Evolutionary conservation across 2,329 filamentous ascomycete species (phyloP), one percentile per base, ranked within the genome.

Genomic region (Talaromyces verruculosus): DNA sequence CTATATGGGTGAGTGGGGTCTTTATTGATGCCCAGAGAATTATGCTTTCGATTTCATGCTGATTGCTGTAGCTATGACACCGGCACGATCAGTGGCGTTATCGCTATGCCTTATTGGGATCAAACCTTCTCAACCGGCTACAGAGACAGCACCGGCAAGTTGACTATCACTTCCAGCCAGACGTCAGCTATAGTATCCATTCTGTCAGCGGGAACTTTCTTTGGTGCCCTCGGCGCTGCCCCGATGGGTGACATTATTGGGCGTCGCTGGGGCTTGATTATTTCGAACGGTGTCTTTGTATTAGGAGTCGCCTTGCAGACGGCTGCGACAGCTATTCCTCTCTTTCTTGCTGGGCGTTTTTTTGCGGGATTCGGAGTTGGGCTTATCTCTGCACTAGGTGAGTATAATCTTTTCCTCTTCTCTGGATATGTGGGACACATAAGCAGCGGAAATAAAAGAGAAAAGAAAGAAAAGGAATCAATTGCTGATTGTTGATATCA

Each of bases 121-220:
- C 1, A 33, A 5, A 41, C 22, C 5, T 65, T 65, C 37, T 65
- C 64, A 6, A 65, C 64, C 11, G 64, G 64, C 35, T 65, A 61
- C 17, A 51, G 35, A 25, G 58, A 74, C 1, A 19, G 8, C 19
- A 41, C 15, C 4, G 65, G 65, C 8, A 25, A 41, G 28, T 35
- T 63, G 2, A 80, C 80, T 61, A 81, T 89, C 43, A 84, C 81
- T 41, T 83, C 89, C n/a, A 79, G 82, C 28, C 83, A 94, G 75
- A 87, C 88, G 47, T 89, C 91, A 19, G 82, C 90, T 67, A 90
- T 93, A 65, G 91, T 95, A 61, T 90, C 91, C n/a, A 93, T 96
- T 69, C 84, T 96, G 45, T 94, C 91, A 67, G 90, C 89, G 49
- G 92, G 92, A 59, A 95, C 91, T 33, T 88, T 91, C 69, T 80